phyloP scores from a whole-genome alignment of 352 stramenopile species.

The Phytopythium aichiense region DNA sequence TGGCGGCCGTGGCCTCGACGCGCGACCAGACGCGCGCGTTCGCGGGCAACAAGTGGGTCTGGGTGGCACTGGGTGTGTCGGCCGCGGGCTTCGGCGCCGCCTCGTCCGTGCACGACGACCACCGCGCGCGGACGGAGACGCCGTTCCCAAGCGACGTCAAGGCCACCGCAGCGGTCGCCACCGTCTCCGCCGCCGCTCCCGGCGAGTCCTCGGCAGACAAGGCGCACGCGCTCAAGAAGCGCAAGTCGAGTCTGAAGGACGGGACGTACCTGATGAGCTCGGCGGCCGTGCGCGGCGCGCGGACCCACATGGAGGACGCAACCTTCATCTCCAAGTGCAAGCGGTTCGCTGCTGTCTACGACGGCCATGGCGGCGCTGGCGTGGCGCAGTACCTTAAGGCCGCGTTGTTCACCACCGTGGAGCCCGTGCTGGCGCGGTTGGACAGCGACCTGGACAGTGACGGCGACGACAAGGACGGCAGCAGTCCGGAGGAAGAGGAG shows the following conservation, averaged over 20 bases:
- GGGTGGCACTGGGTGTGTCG: constrained; percentile 15
- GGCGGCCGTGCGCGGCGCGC: constrained; percentile 67
- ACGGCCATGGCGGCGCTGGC: constrained; percentile 70
- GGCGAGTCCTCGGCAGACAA: not conserved
- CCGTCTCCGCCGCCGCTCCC: not conserved
- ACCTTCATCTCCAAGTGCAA: constrained; percentile 77
- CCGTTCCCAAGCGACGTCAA: not conserved
- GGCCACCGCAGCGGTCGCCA: not conserved
- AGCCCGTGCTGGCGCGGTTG: constrained; percentile 38
- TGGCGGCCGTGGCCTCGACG: constrained; percentile 3
- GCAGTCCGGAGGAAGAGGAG: not conserved
- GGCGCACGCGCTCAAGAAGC: constrained; percentile 20
- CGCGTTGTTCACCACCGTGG: constrained; percentile 52
- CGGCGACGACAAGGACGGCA: constrained; percentile 16
- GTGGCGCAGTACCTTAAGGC: constrained; percentile 68
- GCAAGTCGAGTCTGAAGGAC: constrained; percentile 43
- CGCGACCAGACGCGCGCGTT: not conserved
- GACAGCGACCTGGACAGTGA: constrained; percentile 43
- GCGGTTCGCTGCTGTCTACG: constrained; percentile 79
- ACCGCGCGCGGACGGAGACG: constrained; percentile 4
- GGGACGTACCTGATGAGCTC: constrained; percentile 53
- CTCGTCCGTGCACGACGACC: constrained; percentile 5
- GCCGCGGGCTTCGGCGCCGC: constrained; percentile 12
- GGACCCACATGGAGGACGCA: constrained; percentile 82
- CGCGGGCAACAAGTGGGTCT: constrained; percentile 6